Evolutionary conservation across 495 filamentous ascomycete species (phyloP).

Genomic region (Daldinia loculata): DNA sequence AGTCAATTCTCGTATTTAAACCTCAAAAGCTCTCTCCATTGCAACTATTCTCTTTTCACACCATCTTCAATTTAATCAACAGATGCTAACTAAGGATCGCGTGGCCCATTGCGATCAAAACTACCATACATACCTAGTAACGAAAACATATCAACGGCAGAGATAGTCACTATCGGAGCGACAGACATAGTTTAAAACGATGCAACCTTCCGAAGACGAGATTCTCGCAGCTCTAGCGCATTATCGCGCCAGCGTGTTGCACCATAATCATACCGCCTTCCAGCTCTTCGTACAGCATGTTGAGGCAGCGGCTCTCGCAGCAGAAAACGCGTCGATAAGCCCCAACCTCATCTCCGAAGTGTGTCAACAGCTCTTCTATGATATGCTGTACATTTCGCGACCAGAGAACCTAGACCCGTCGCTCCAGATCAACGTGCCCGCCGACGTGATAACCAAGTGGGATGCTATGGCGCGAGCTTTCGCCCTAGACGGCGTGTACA

Average conservation of each 20-base stretch:
- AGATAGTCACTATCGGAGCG: neutral
- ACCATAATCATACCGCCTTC: constrained; percentile 1
- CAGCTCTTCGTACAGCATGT: neutral
- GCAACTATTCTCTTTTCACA: neutral
- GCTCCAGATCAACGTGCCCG: constrained; percentile 1
- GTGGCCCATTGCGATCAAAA: neutral
- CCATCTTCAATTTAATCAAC: neutral
- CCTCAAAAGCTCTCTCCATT: neutral
- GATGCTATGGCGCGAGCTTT: constrained; percentile 7
- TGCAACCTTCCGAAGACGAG: constrained; percentile 14
- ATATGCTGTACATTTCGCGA: neutral
- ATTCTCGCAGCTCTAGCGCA: constrained; percentile 14
- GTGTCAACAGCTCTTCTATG: neutral
- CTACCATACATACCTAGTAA: neutral
- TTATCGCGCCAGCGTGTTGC: constrained; percentile 4
- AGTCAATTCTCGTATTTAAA: neutral
- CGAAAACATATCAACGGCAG: neutral
- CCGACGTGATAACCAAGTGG: constrained; percentile 21
- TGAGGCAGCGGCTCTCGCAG: neutral
- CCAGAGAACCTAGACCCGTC: neutral
- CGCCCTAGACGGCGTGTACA: constrained; percentile 3
- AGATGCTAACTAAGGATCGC: neutral
- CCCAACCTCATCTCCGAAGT: neutral
- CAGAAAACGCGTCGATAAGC: neutral
- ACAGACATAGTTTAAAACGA: neutral